These are phyloP conservation scores for Penicillium antarcticum DNA, from an alignment of 495 filamentous ascomycete species.

Conservation along the genomic window DNA sequence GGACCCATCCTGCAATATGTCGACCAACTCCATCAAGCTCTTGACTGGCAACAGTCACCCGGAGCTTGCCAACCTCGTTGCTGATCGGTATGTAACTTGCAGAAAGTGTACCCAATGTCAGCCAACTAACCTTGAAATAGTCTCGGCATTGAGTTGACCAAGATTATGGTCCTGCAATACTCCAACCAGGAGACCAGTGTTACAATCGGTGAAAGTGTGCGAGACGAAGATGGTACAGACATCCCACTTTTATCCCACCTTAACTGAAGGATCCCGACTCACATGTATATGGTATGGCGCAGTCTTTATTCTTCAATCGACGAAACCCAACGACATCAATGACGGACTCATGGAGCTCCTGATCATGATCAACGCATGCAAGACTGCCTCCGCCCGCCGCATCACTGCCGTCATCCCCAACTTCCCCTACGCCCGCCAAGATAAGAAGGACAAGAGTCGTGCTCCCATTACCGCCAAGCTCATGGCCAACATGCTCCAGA, in stretches of 20 bases:
- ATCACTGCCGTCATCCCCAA: constrained; percentile 95
- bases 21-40: constrained; percentile 90
- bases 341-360: constrained; percentile 98
- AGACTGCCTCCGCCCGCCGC: constrained; percentile 88
- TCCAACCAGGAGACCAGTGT: constrained; percentile 98
- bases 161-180: constrained; percentile 92
- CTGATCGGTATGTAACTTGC: constrained; percentile 67
- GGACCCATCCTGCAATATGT: constrained; percentile 43
- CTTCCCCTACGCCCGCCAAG: constrained; percentile 97
- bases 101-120: not conserved
- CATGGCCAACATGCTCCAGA: constrained; percentile 97
- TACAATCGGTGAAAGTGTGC: constrained; percentile 93
- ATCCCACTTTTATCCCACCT: constrained; percentile 8
- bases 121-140: constrained; percentile 39
- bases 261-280: constrained; percentile 1
- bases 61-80: constrained; percentile 80
- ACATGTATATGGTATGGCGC: constrained; percentile 14
- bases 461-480: constrained; percentile 84
- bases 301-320: constrained; percentile 97
- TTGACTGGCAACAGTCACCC: constrained; percentile 96
- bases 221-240: constrained; percentile 83
- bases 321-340: constrained; percentile 94
- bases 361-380: constrained; percentile 99
- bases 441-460: constrained; percentile 97
- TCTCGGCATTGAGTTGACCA: constrained; percentile 88